phyloP scores from a whole-genome alignment of 495 filamentous ascomycete species.

The Xylaria acuta region DNA sequence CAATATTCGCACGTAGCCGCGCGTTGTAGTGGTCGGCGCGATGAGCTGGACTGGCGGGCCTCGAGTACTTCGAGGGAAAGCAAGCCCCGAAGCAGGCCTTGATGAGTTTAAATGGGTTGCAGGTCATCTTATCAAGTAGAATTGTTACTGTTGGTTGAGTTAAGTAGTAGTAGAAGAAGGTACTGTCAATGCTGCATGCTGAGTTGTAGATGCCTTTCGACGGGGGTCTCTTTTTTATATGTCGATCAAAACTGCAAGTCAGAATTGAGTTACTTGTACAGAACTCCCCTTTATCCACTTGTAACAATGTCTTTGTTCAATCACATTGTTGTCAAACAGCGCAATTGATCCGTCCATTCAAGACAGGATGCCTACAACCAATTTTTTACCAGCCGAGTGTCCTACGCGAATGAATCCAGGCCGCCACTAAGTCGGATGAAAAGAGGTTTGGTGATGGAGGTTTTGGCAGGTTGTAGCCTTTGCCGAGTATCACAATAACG shows the following conservation, averaged over 20 bases:
- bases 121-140: not conserved
- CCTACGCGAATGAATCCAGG: not conserved
- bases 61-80: not conserved
- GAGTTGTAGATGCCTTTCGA: not conserved
- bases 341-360: not conserved
- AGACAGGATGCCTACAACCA: not conserved
- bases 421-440: not conserved
- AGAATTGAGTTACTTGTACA: not conserved
- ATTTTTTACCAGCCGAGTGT: not conserved
- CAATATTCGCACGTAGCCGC: constrained; percentile 21
- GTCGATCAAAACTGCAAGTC: not conserved
- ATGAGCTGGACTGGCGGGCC: not conserved
- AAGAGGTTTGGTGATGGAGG: not conserved
- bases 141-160: not conserved
- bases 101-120: constrained; percentile 6
- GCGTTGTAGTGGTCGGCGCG: constrained; percentile 14
- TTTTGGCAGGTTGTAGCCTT: not conserved
- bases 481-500: not conserved
- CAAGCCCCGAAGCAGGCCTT: not conserved
- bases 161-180: not conserved
- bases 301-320: constrained; percentile 19
- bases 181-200: not conserved
- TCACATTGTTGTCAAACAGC: not conserved
- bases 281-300: constrained; percentile 18
- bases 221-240: not conserved